Percentiles rank a stretch among this genome's conserved stretches.
These are phyloP conservation scores for Cyberlindnera suaveolens DNA, from an alignment of 805 yeast genomes.

Conservation along the genomic window DNA sequence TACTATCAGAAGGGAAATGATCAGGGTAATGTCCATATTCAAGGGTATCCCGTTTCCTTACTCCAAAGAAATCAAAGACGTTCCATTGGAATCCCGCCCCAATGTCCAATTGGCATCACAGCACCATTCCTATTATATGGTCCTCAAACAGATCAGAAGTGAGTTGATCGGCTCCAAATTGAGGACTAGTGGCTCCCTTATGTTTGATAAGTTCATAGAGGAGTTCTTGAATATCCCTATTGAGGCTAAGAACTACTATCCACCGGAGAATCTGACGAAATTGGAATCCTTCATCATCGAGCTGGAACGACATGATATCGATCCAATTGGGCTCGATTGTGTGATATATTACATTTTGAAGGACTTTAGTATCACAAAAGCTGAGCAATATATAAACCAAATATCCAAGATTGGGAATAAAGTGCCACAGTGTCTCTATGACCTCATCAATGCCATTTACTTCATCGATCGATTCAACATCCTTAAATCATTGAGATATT, in stretches of 20 bases:
- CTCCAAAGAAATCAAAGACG: slow-evolving; percentile 14
- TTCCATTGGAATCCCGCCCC: slow-evolving; percentile 14
- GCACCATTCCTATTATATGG: slow-evolving; percentile 17
- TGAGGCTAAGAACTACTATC: slow-evolving; percentile 13
- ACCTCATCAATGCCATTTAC: slow-evolving; percentile 20
- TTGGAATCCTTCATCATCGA: slow-evolving; percentile 10
- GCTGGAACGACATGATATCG: slow-evolving; percentile 6
- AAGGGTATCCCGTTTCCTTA: slow-evolving; percentile 18
- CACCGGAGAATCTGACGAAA: slow-evolving; percentile 20
- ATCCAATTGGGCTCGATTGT: slow-evolving; percentile 7
- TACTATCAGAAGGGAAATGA: not conserved
- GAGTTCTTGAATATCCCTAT: slow-evolving; percentile 12
- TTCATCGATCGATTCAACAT: slow-evolving; percentile 22
- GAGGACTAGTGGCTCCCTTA: slow-evolving; percentile 4
- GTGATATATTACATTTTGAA: slow-evolving; percentile 21
- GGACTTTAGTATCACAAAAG: slow-evolving; percentile 17
- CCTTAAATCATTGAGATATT: slow-evolving; percentile 7
- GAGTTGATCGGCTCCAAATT: slow-evolving; percentile 13
- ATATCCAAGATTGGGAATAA: not conserved
- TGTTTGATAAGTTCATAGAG: slow-evolving; percentile 16
- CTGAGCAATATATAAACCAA: slow-evolving; percentile 13
- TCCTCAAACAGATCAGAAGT: slow-evolving; percentile 18
- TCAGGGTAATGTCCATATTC: slow-evolving; percentile 7
- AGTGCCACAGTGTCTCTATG: slow-evolving; percentile 8
- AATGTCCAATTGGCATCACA: slow-evolving; percentile 15